phyloP scores from a whole-genome alignment of 768 basidiomycete species.

The Phylloporus sp. region DNA sequence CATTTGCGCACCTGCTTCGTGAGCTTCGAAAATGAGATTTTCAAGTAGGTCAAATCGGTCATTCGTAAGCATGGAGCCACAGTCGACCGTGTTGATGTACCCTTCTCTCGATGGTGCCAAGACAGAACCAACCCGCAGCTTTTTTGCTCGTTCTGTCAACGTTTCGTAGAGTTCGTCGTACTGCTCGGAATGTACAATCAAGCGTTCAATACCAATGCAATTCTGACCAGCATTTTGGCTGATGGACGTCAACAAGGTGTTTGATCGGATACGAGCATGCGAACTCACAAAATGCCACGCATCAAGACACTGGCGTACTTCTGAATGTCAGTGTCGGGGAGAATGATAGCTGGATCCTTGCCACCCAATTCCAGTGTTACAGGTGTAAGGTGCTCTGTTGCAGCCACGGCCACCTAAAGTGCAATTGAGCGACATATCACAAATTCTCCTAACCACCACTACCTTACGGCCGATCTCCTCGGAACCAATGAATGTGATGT shows the following conservation, averaged over 20 bases:
- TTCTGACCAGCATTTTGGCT: constrained; percentile 95
- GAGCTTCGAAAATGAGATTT: constrained; percentile 64
- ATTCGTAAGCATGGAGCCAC: constrained; percentile 81
- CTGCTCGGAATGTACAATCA: constrained; percentile 78
- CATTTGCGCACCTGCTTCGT: constrained; percentile 60
- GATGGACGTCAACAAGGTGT: constrained; percentile 1
- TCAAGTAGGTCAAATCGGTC: constrained; percentile 70
- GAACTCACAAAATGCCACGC: constrained; percentile 84
- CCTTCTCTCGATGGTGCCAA: constrained; percentile 64
- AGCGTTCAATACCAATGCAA: constrained; percentile 93
- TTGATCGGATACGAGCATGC: neutral
- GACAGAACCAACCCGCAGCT: constrained; percentile 76
- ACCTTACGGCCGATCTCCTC: constrained; percentile 75
- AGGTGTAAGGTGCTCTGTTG: constrained; percentile 83
- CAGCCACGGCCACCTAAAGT: constrained; percentile 71
- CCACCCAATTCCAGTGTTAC: constrained; percentile 93
- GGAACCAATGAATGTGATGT: constrained; percentile 93
- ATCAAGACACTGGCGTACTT: constrained; percentile 81
- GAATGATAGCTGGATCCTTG: constrained; percentile 89
- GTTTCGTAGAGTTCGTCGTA: constrained; percentile 71
- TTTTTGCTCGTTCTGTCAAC: constrained; percentile 58
- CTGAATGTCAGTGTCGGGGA: constrained; percentile 79
- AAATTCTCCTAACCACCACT: constrained; percentile 9
- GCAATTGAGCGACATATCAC: neutral
- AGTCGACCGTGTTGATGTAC: constrained; percentile 72